phyloP scores from a whole-genome alignment of 2,329 filamentous ascomycete genomes.

The Aspergillus ustus region DNA sequence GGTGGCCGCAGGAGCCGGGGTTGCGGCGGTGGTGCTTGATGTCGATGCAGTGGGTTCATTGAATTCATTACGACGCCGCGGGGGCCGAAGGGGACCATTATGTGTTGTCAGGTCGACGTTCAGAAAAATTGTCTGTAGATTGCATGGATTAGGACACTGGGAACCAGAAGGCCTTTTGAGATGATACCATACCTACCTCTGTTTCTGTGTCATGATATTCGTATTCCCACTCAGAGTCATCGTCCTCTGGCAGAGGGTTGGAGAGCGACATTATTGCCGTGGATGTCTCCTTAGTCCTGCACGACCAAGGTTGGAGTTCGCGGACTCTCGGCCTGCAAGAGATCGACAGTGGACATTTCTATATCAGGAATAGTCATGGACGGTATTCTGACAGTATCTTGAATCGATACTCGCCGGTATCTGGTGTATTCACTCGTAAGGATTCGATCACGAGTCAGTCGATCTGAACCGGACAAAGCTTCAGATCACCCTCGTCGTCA shows the following conservation, averaged over 20 bases:
- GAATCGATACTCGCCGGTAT: too few species aligned
- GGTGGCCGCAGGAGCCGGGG: conserved; percentile 9
- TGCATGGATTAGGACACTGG: not conserved
- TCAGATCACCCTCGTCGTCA: conserved; percentile 8
- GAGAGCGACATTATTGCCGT: conserved; percentile 19
- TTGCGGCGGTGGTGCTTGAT: conserved; percentile 6
- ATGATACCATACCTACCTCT: conserved; percentile 45
- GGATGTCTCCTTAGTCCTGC: conserved; percentile 3
- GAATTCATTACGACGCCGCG: conserved; percentile 33
- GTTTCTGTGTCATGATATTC: conserved; percentile 60
- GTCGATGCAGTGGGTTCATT: conserved; percentile 24
- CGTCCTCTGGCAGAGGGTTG: conserved; percentile 40
- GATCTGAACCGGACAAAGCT: not conserved
- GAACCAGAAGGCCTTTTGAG: not conserved
- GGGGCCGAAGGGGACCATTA: conserved; percentile 43
- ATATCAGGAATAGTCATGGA: not conserved
- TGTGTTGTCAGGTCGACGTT: conserved; percentile 61
- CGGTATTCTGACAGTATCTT: not conserved
- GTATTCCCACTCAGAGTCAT: conserved; percentile 62
- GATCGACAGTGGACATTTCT: conserved; percentile 1
- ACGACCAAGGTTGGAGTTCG: not conserved
- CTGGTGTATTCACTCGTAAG: not conserved
- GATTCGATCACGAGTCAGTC: not conserved
- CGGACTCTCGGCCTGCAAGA: not conserved
- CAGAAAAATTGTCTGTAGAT: conserved; percentile 60